phyloP scores from a whole-genome alignment of 2,329 filamentous ascomycete species.

The Saccharata proteae region DNA sequence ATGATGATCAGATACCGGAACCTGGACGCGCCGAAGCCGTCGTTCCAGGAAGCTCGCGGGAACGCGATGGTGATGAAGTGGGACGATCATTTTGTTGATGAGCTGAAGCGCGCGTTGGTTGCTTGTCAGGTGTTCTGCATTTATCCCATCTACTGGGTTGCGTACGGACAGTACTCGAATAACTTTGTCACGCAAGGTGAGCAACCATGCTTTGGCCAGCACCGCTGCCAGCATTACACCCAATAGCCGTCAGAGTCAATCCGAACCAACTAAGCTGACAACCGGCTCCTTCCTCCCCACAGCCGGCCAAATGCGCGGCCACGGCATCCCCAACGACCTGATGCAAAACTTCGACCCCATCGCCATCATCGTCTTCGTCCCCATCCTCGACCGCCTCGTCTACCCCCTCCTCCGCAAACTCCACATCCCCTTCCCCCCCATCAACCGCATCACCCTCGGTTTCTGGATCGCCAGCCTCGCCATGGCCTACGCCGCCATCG shows the following conservation, averaged over 20 bases:
- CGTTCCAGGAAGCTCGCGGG: conserved; percentile 46
- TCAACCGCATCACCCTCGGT: conserved; percentile 42
- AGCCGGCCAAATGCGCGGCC: conserved; percentile 29
- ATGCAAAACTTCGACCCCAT: conserved; percentile 38
- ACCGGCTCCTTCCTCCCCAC: no score
- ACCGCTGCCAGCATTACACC: background rate
- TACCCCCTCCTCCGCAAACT: conserved; percentile 31
- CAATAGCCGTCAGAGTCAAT: conserved; percentile 5
- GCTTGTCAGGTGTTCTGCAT: conserved; percentile 57
- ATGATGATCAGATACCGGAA: conserved; percentile 43
- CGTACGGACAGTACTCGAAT: conserved; percentile 29
- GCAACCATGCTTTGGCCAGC: background rate
- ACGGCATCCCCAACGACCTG: conserved; percentile 36
- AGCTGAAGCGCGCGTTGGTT: conserved; percentile 53
- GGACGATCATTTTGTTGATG: conserved; percentile 61
- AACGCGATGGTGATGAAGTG: conserved; percentile 38
- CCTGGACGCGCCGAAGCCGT: conserved; percentile 53
- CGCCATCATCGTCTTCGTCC: conserved; percentile 34
- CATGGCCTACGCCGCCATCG: conserved; percentile 43
- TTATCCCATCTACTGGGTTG: conserved; percentile 36
- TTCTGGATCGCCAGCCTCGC: conserved; percentile 41
- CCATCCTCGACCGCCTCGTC: conserved; percentile 29
- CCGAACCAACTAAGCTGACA: background rate
- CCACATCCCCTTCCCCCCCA: conserved; percentile 34
- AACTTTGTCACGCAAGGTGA: conserved; percentile 32